A percentile compares a stretch with the other conserved stretches of the same genome.
Evolutionary conservation across 257 asterid species (phyloP).

Genomic region (Nicotiana tabacum): DNA sequence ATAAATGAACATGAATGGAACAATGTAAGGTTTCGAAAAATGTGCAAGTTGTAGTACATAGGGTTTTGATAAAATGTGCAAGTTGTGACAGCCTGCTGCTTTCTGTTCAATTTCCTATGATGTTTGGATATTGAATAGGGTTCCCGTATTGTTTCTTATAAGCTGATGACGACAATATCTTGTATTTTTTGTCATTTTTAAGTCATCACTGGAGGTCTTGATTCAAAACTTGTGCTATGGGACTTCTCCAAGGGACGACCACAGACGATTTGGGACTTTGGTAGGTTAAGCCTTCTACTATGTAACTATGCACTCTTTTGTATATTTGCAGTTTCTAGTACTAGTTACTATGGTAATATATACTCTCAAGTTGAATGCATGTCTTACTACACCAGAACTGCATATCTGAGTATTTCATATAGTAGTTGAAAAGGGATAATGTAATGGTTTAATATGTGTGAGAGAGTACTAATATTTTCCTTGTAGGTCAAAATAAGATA

Average conservation of each 20-base stretch:
- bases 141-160: background rate
- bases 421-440: background rate
- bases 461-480: background rate
- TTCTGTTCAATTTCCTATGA: background rate
- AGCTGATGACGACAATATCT: background rate
- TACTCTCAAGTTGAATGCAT: background rate
- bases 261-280: conserved; percentile 65
- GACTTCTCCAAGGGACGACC: conserved; percentile 93
- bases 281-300: conserved; percentile 34
- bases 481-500: background rate
- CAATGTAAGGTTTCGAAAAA: background rate
- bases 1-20: background rate
- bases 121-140: background rate
- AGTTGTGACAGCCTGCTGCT: background rate
- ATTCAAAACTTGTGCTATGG: conserved; percentile 86
- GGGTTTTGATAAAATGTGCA: background rate
- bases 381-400: background rate
- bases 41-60: background rate
- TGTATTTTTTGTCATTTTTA: conserved; percentile 19
- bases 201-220: conserved; percentile 96
- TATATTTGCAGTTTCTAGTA: background rate
- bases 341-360: background rate
- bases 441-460: background rate
- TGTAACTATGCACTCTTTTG: conserved; percentile 9
- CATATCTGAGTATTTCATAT: background rate